Evolutionary conservation across 192 early-diverging fungal genomes (phyloP).

Genomic region (Coemansia sp.): DNA sequence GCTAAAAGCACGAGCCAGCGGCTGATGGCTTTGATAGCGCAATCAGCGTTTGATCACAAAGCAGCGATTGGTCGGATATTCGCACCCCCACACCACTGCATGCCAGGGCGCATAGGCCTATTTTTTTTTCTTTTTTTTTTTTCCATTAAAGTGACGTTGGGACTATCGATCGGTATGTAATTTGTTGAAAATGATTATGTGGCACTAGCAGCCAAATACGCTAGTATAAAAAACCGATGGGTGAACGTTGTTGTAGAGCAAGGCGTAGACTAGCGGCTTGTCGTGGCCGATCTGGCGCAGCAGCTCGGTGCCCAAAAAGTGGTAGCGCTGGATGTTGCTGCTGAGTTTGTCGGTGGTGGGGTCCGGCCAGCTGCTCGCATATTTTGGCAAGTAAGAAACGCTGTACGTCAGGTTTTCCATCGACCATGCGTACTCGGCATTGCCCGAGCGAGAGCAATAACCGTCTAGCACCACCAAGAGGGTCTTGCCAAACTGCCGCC

Average conservation of each 20-base stretch:
- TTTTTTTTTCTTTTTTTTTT: no score
- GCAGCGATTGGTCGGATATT: conserved; percentile 25
- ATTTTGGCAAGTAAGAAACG: conserved; percentile 18
- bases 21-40: conserved; percentile 20
- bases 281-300: conserved; percentile 11
- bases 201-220: neutral
- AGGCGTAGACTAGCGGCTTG: conserved; percentile 5
- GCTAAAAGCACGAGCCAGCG: conserved; percentile 31
- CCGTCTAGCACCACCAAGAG: conserved; percentile 9
- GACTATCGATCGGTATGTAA: no score
- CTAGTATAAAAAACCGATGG: conserved; percentile 18
- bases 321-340: conserved; percentile 21
- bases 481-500: conserved; percentile 11
- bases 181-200: neutral
- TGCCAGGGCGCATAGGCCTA: neutral
- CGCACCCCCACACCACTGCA: neutral
- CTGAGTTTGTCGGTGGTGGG: neutral
- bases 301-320: conserved; percentile 12
- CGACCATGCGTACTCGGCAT: conserved; percentile 22
- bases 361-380: conserved; percentile 12
- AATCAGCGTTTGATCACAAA: conserved; percentile 12
- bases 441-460: conserved; percentile 12
- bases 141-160: neutral
- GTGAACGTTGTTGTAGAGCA: conserved; percentile 14
- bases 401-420: conserved; percentile 27